Conservation (phyloP, 2,329 filamentous ascomycete genomes). For the Trichoderma sp. region DNA sequence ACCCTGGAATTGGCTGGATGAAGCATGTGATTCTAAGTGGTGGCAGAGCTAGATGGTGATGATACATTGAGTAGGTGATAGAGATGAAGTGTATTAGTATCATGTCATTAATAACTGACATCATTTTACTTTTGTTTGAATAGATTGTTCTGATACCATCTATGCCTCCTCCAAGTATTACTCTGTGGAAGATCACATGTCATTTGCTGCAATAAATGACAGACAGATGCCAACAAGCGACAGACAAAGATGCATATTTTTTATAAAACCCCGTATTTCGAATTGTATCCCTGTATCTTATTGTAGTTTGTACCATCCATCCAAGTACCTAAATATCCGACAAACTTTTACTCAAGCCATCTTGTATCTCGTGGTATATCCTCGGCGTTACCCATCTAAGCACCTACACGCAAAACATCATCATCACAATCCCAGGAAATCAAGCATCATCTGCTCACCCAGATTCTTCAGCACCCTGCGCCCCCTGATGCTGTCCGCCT, state of each 20-base stretch:
- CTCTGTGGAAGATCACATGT: neutral
- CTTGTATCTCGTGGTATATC: neutral
- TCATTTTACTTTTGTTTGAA: neutral
- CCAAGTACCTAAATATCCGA: no score
- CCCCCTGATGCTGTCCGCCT: slow-evolving; percentile 40
- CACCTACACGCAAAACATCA: neutral
- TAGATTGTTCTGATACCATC: neutral
- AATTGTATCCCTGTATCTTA: neutral
- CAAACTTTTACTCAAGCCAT: no score
- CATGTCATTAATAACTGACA: neutral
- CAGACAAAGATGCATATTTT: neutral
- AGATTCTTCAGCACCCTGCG: slow-evolving; percentile 38
- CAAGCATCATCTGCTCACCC: slow-evolving; percentile 22
- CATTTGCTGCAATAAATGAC: neutral
- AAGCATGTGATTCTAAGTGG: neutral
- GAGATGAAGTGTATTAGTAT: neutral
- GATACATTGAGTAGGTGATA: neutral
- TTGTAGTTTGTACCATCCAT: neutral
- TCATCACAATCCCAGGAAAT: neutral
- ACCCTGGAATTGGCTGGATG: neutral
- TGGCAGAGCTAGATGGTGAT: neutral
- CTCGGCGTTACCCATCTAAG: neutral
- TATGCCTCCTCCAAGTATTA: neutral
- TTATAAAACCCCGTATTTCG: neutral
- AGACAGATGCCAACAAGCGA: neutral